phyloP scores from a whole-genome alignment of 2,329 filamentous ascomycete species.

The Claviceps pusilla region DNA sequence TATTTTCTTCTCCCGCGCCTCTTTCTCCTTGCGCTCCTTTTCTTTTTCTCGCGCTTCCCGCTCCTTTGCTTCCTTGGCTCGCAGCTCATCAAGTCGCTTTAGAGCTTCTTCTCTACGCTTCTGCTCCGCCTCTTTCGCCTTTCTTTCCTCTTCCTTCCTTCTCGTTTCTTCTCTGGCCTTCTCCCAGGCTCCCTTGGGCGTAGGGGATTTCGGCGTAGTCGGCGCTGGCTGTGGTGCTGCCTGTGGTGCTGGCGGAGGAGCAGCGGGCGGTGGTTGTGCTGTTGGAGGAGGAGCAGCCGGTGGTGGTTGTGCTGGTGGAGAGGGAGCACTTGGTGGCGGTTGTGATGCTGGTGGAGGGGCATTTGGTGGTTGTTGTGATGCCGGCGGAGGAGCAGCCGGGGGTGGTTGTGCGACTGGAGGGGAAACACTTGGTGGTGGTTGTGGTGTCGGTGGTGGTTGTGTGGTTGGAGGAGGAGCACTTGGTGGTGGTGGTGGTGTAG shows the following conservation, averaged over 20 bases:
- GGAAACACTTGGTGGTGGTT: not conserved
- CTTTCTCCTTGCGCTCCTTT: slow-evolving; percentile 22
- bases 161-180: slow-evolving; percentile 54
- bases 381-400: not conserved
- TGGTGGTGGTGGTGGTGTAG: not conserved
- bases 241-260: slow-evolving; percentile 5
- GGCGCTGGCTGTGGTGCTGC: slow-evolving; percentile 11
- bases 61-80: slow-evolving; percentile 40
- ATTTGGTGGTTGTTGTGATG: not conserved
- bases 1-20: slow-evolving; percentile 20
- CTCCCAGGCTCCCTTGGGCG: slow-evolving; percentile 44
- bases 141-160: slow-evolving; percentile 48
- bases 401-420: slow-evolving; percentile 1
- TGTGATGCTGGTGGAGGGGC: not conserved
- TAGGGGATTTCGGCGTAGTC: slow-evolving; percentile 7
- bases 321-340: not conserved
- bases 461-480: not conserved
- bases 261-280: slow-evolving; percentile 2
- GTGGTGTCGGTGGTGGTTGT: slow-evolving; percentile 1
- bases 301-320: not conserved
- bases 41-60: slow-evolving; percentile 27
- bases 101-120: slow-evolving; percentile 42
- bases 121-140: slow-evolving; percentile 43
- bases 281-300: slow-evolving; percentile 4
- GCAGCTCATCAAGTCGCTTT: slow-evolving; percentile 36